Evolutionary conservation across 2,329 filamentous ascomycete species (phyloP).

Genomic region (Dendrostoma leiphaemia): DNA sequence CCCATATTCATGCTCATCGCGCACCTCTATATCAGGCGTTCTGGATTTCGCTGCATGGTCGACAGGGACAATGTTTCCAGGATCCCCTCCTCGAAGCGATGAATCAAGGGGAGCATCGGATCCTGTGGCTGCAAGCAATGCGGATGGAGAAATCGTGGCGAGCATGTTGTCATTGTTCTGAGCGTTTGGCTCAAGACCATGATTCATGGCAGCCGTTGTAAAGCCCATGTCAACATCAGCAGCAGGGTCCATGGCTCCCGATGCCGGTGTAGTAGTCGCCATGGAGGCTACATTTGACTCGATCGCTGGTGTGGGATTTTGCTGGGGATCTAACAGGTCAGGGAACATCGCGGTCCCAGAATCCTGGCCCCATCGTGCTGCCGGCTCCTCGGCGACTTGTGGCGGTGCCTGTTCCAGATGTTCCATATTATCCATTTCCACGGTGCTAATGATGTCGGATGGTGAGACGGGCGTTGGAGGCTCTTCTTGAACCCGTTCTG

Average conservation of each 20-base stretch:
- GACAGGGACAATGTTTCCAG: background rate
- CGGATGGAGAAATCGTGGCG: conserved; percentile 16
- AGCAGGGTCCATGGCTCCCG: conserved; percentile 1
- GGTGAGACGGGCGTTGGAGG: conserved; percentile 15
- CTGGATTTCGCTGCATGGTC: background rate
- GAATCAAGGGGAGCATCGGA: background rate
- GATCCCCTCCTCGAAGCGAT: background rate
- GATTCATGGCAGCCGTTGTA: background rate
- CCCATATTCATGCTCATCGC: conserved; percentile 4
- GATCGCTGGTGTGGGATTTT: conserved; percentile 3
- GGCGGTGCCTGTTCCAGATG: background rate
- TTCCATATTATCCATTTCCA: conserved; percentile 14
- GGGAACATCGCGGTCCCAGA: conserved; percentile 1
- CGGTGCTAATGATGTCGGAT: conserved; percentile 16
- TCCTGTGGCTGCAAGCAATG: conserved; percentile 5
- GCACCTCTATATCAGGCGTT: background rate
- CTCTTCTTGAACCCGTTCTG: background rate
- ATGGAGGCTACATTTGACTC: conserved; percentile 7
- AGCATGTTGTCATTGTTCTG: conserved; percentile 1
- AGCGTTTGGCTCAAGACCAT: background rate
- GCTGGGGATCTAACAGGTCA: conserved; percentile 2
- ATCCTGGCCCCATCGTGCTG: conserved; percentile 10
- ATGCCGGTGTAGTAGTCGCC: conserved; percentile 1
- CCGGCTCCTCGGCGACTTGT: background rate
- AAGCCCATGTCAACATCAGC: conserved; percentile 1